Conservation (phyloP, 805 yeast species). For the Metschnikowia henanensis region DNA sequence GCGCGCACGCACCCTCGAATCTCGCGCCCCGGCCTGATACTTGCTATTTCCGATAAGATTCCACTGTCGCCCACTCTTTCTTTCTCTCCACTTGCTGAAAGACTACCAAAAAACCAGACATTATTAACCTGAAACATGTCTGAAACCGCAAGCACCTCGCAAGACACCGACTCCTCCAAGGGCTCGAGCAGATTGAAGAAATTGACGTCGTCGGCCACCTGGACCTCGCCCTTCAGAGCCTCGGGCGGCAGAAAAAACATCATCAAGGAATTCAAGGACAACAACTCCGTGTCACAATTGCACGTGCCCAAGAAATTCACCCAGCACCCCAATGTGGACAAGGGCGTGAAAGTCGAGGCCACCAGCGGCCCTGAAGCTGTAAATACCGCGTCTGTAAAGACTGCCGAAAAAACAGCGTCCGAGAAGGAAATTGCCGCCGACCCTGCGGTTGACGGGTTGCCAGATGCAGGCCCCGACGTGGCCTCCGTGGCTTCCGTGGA, state of each 20-base stretch:
- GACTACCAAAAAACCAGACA: no score
- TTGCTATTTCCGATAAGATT: neutral
- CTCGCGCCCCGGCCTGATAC: neutral
- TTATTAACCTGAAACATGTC: no score
- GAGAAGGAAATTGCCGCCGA: slow-evolving; percentile 4
- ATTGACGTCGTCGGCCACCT: slow-evolving; percentile 28
- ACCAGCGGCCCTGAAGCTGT: no score
- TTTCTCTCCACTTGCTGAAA: neutral
- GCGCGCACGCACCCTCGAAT: neutral
- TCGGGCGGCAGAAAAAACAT: slow-evolving; percentile 29
- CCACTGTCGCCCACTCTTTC: neutral
- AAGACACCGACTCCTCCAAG: slow-evolving; percentile 11
- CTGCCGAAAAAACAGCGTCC: neutral
- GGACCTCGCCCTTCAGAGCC: slow-evolving; percentile 45
- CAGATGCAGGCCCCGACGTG: slow-evolving; percentile 3
- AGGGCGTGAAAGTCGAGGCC: slow-evolving; percentile 11
- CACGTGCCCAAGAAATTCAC: slow-evolving; percentile 43
- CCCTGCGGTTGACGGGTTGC: slow-evolving; percentile 1
- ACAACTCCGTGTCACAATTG: slow-evolving; percentile 32
- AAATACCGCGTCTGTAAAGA: slow-evolving; percentile 2
- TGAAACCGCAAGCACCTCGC: slow-evolving; percentile 8
- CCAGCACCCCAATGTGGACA: slow-evolving; percentile 38
- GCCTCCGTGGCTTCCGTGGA: no score
- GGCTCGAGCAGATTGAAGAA: slow-evolving; percentile 20
- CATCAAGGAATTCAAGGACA: slow-evolving; percentile 34